Conservation (phyloP, 352 stramenopile genomes). For the Blastocystis sp. region DNA sequence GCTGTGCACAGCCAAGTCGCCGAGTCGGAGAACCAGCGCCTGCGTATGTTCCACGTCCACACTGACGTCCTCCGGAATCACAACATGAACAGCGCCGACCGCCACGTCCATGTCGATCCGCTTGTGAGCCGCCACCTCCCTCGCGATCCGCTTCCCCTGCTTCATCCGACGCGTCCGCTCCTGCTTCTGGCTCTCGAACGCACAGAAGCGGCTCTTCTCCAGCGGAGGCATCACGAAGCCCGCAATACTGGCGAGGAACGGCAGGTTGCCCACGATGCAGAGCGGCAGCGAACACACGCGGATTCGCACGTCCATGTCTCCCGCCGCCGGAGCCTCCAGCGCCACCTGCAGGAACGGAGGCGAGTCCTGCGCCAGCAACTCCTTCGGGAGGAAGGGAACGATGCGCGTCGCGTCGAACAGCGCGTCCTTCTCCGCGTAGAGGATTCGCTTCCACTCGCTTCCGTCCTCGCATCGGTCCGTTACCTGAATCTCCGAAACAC, state of each 20-base stretch:
- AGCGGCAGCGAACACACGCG: constrained; percentile 2
- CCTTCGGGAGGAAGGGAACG: neutral
- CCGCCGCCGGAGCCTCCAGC: neutral
- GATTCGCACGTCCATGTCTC: neutral
- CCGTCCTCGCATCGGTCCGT: neutral
- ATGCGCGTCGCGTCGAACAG: neutral
- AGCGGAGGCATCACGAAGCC: neutral
- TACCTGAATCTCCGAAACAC: neutral
- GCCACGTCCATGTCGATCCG: neutral
- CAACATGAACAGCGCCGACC: neutral
- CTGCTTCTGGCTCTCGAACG: neutral
- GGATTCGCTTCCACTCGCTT: neutral
- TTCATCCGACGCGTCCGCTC: neutral
- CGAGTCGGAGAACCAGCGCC: neutral
- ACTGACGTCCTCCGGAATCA: constrained; percentile 12
- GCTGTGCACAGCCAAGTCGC: neutral
- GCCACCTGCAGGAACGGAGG: constrained; percentile 18
- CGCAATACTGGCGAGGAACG: neutral
- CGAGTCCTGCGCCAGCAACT: neutral
- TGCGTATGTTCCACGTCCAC: neutral
- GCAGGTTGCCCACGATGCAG: constrained; percentile 4
- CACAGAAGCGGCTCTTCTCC: neutral
- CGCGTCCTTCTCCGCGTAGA: constrained; percentile 11
- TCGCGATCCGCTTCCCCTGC: no score
- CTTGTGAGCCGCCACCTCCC: neutral